Evolutionary conservation across 2,329 filamentous ascomycete species (phyloP).

Genomic region (Pseudogymnoascus pannorum): DNA sequence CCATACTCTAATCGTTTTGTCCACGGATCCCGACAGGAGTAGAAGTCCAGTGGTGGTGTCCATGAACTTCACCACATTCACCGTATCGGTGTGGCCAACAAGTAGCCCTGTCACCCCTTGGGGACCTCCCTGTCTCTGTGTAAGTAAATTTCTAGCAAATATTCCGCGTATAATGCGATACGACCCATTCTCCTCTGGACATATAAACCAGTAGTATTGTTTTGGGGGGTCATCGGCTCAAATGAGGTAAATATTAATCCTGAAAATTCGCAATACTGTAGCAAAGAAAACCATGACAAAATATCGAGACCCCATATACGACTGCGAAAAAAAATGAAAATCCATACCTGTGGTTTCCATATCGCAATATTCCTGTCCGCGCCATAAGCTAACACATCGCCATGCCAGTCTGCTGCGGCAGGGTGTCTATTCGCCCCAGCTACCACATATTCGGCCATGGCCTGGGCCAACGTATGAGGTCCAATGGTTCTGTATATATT

Average conservation of each 20-base stretch:
- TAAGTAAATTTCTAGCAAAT: not conserved
- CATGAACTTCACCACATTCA: constrained; percentile 80
- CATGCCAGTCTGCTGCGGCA: constrained; percentile 82
- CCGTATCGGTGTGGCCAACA: constrained; percentile 66
- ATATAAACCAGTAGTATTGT: not conserved
- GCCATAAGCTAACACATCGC: constrained; percentile 71
- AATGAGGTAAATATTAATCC: not conserved
- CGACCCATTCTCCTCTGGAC: not conserved
- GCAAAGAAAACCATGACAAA: not conserved
- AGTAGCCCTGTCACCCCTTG: constrained; percentile 60
- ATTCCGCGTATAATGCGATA: not conserved
- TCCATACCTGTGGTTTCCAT: constrained; percentile 71
- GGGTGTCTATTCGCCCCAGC: constrained; percentile 87
- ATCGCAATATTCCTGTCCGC: constrained; percentile 82
- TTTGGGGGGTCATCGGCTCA: not conserved
- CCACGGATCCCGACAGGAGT: constrained; percentile 74
- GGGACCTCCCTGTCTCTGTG: constrained; percentile 34
- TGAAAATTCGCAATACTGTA: not conserved
- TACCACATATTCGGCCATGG: constrained; percentile 31
- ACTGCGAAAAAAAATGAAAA: not conserved
- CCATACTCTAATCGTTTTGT: constrained; percentile 74
- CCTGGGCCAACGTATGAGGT: not conserved
- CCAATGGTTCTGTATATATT: not conserved
- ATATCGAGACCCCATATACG: not conserved
- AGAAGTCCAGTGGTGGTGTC: constrained; percentile 44